Conservation (phyloP, 306 rosid genomes). For the Castanea sativa region DNA sequence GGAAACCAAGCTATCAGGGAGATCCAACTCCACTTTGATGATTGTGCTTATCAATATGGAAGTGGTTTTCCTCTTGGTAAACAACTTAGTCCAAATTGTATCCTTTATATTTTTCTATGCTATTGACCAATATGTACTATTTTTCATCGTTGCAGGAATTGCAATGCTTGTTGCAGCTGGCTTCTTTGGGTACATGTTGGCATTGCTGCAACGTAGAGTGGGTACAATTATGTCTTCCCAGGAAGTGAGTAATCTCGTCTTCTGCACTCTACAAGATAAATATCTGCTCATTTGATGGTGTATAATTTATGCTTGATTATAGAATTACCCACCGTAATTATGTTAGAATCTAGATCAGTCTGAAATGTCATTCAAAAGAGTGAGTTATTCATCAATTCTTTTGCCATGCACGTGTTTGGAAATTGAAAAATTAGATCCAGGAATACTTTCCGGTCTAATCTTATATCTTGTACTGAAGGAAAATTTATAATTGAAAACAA, state of each 20-base stretch:
- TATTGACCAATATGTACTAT: slow-evolving; percentile 16
- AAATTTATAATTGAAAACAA: slow-evolving; percentile 5
- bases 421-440: slow-evolving; percentile 2
- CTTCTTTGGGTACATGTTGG: slow-evolving; percentile 90
- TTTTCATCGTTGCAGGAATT: slow-evolving; percentile 49
- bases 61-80: slow-evolving; percentile 88
- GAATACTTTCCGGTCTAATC: background rate
- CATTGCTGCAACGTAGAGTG: slow-evolving; percentile 77
- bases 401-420: background rate
- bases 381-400: background rate
- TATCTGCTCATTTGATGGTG: background rate
- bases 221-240: slow-evolving; percentile 61
- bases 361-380: background rate
- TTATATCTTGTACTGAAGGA: background rate
- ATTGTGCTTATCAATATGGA: slow-evolving; percentile 90
- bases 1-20: slow-evolving; percentile 86
- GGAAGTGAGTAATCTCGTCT: slow-evolving; percentile 45
- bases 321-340: background rate
- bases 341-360: background rate
- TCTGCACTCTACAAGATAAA: slow-evolving; percentile 9
- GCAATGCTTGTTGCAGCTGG: slow-evolving; percentile 81
- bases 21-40: slow-evolving; percentile 89
- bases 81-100: slow-evolving; percentile 7
- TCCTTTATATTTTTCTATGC: slow-evolving; percentile 11
- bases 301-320: background rate